Evolutionary conservation across 805 yeast species (phyloP).

Genomic region (Candida pseudoglaebosa): DNA sequence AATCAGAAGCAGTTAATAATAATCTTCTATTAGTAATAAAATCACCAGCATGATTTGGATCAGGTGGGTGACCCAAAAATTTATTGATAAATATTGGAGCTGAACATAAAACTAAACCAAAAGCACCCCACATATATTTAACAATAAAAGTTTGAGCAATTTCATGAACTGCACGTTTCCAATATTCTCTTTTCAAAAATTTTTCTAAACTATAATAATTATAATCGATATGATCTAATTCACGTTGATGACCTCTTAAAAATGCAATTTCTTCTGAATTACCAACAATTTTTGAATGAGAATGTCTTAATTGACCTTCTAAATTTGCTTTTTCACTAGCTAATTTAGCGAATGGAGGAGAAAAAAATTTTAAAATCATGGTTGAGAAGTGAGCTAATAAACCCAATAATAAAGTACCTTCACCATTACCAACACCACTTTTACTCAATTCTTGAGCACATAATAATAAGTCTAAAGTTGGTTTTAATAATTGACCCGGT

Average conservation of each 20-base stretch:
- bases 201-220: conserved; percentile 78
- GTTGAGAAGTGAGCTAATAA: conserved; percentile 79
- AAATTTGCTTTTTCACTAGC: conserved; percentile 71
- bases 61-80: conserved; percentile 43
- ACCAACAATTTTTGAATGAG: conserved; percentile 75
- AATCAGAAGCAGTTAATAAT: conserved; percentile 77
- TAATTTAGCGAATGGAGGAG: conserved; percentile 86
- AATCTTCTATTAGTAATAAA: conserved; percentile 86
- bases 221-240: conserved; percentile 69
- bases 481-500: conserved; percentile 81
- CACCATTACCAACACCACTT: conserved; percentile 66
- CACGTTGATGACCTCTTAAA: conserved; percentile 75
- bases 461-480: conserved; percentile 70
- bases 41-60: conserved; percentile 60
- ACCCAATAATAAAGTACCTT: conserved; percentile 76
- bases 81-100: conserved; percentile 76
- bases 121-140: conserved; percentile 94
- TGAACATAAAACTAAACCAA: conserved; percentile 82
- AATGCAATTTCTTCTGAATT: conserved; percentile 87
- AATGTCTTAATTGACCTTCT: conserved; percentile 79
- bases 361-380: conserved; percentile 62
- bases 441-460: conserved; percentile 75
- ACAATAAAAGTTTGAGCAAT: conserved; percentile 84
- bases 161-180: conserved; percentile 75
- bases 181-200: conserved; percentile 70